Evolutionary conservation across 495 filamentous ascomycete genomes (phyloP), one percentile per base, ranked within the genome.

Genomic region (Cercophora newfieldiana): DNA sequence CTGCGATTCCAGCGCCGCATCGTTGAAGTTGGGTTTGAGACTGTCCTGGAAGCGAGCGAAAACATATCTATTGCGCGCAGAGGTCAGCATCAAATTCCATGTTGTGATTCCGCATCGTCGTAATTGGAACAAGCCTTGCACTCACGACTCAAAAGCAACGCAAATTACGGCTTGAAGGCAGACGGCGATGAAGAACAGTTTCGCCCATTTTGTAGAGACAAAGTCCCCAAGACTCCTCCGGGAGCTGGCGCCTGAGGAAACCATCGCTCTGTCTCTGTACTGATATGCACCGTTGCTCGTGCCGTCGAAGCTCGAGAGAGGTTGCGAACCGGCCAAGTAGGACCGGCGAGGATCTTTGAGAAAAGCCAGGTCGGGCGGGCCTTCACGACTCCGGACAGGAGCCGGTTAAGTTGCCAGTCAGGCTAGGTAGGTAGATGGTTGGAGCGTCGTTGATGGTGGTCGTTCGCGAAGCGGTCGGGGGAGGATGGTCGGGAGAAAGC

Each of bases 61-160:
- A 61, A 91, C 90, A 78, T 83, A 96, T 75, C 85, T 96, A 77
- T 21, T 57, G 63, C 5, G 19, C n/a, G 33, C 66, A 64, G 68
- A 49, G 72, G 54, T 58, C 30, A 65, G 66, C 37, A 44, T 44
- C 37, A 14, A 44, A 14, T 5, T 8, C 10, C 12, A n/a, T n/a
- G n/a, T n/a, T n/a, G n/a, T n/a, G n/a, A n/a, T 44, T 16, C 18
- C 44, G 58, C 62, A 66, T 61, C 14, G 55, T 57, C 8, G 61
- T 53, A 19, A 63, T 56, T 29, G 18, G 19, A 22, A 22, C 26
- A 48, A 53, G 60, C 50, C 12, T 7, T 51, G 2, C 1, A 83
- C 93, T 74, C 86, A 97, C 92, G 88, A 85, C 85, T 99, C 93
- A 54, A 97, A 87, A 5, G 84, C 89, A 64, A 98, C 83, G 30